A percentile compares a stretch with the other conserved stretches of the same genome.
These are phyloP conservation scores for Teratosphaeriaceae sp. DNA, from an alignment of 2,329 filamentous ascomycete genomes.

Conservation along the genomic window DNA sequence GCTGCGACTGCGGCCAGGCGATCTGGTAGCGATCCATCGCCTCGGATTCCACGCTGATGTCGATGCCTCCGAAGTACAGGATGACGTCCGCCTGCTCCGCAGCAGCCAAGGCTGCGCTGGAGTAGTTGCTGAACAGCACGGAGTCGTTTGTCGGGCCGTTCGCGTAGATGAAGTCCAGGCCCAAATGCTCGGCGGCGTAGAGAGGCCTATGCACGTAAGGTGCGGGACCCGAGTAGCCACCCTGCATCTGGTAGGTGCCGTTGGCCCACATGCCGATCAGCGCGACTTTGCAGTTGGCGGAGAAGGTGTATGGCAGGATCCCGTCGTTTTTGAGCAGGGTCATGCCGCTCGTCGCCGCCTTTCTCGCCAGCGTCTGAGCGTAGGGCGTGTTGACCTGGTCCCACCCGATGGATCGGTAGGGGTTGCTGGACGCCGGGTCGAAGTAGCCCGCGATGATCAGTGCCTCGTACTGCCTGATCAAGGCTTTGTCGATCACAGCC, in stretches of 20 bases:
- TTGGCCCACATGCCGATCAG: constrained; percentile 55
- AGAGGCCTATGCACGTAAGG: constrained; percentile 51
- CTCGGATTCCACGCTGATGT: constrained; percentile 48
- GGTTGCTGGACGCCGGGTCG: constrained; percentile 30
- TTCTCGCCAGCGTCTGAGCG: constrained; percentile 50
- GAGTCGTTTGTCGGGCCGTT: constrained; percentile 31
- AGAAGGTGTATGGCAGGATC: constrained; percentile 37
- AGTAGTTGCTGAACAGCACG: constrained; percentile 28
- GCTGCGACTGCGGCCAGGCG: constrained; percentile 46
- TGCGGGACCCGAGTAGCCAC: constrained; percentile 52
- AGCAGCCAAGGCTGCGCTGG: not conserved
- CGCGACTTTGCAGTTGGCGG: constrained; percentile 35
- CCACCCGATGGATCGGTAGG: constrained; percentile 49
- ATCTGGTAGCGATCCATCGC: constrained; percentile 46
- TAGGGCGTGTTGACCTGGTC: constrained; percentile 49
- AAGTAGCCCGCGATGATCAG: constrained; percentile 54
- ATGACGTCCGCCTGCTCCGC: constrained; percentile 41
- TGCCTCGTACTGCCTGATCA: constrained; percentile 48
- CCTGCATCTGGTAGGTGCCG: constrained; percentile 51
- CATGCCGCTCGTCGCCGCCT: constrained; percentile 44
- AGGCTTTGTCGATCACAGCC: constrained; percentile 37
- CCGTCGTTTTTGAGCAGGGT: constrained; percentile 49
- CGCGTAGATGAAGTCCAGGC: constrained; percentile 41
- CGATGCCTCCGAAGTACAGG: constrained; percentile 50
- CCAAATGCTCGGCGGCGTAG: constrained; percentile 41